Evolutionary conservation across 768 basidiomycete species (phyloP), one percentile per base, ranked within the genome.

Genomic region (Trametes sanguinea): DNA sequence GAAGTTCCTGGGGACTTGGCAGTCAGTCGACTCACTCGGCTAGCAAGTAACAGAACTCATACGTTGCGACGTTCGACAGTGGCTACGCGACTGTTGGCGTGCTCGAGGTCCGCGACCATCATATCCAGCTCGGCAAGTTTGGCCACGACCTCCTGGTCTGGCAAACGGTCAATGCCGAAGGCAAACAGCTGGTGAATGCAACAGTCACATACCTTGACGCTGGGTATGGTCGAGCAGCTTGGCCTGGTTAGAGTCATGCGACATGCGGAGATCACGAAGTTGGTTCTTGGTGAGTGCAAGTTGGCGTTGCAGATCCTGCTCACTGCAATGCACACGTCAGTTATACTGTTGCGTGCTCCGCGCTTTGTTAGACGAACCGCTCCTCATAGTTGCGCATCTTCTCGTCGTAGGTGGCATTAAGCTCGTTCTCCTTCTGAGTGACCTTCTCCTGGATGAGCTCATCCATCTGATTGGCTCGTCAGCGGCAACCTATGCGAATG

Each of bases 351-450:
- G 22, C 22, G 22, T 22, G 22, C 22, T 22, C 22, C 22, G 14
- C 42, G 13, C 42, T 8, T 32, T 67, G 35, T 6, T 6, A 2
- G 11, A 37, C 35, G 35, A 6, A 94, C 94, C 96, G 84, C 70
- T 96, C 96, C 74, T 95, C 95, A 68, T 96, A 98, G 74, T 98
- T 99, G 53, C 93, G 82, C 72, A 99, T 81, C 67, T 89, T 89
- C 76, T 99, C 97, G 69, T 99, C 97, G 66, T 97, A 98, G 5
- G 92, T 95, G 14, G 96, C 97, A 66, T 96, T 92, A 17, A 98
- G 80, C 76, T 98, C 97, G 59, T 95, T 96, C 78, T 98, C 94
- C 76, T 98, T 98, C 74, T 92, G 90, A 3, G 80, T 78, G 37
- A 98, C 90, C 70, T 89, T 89, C 67, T 98, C 96, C 62, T 86